A percentile compares a stretch with the other conserved stretches of the same genome.
Evolutionary conservation across 2,329 filamentous ascomycete species (phyloP).

Genomic region (Nigrospora oryzae): DNA sequence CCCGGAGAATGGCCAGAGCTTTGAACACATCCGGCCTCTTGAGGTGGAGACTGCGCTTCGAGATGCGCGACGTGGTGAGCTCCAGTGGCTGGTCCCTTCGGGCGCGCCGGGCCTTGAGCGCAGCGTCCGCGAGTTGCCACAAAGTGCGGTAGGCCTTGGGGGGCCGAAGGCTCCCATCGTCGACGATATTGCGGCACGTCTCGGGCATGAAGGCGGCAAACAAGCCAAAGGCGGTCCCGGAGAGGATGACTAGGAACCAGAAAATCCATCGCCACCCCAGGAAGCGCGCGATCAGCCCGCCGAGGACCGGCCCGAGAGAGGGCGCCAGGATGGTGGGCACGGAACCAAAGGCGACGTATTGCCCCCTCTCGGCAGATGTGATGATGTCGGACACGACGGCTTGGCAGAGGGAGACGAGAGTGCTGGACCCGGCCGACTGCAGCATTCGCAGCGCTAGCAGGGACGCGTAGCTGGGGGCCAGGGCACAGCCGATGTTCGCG

Average conservation of each 20-base stretch:
- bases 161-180: conserved; percentile 29
- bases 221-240: conserved; percentile 7
- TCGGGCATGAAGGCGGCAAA: conserved; percentile 24
- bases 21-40: conserved; percentile 22
- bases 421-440: conserved; percentile 42
- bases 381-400: conserved; percentile 50
- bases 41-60: conserved; percentile 9
- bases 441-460: conserved; percentile 39
- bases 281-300: conserved; percentile 39
- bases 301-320: conserved; percentile 36
- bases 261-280: conserved; percentile 16
- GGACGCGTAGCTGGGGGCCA: conserved; percentile 34
- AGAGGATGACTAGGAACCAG: conserved; percentile 14
- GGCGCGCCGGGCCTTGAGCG: not conserved
- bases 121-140: conserved; percentile 14
- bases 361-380: conserved; percentile 45
- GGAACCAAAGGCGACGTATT: conserved; percentile 40
- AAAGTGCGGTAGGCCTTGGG: conserved; percentile 16
- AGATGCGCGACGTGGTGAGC: conserved; percentile 5
- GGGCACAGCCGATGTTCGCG: conserved; percentile 35
- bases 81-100: conserved; percentile 3
- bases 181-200: conserved; percentile 32
- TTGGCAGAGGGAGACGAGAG: conserved; percentile 41
- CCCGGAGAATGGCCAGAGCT: conserved; percentile 23
- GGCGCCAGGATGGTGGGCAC: conserved; percentile 32